phyloP scores from a whole-genome alignment of 2,329 filamentous ascomycete genomes.

The Fusarium sublunatum region DNA sequence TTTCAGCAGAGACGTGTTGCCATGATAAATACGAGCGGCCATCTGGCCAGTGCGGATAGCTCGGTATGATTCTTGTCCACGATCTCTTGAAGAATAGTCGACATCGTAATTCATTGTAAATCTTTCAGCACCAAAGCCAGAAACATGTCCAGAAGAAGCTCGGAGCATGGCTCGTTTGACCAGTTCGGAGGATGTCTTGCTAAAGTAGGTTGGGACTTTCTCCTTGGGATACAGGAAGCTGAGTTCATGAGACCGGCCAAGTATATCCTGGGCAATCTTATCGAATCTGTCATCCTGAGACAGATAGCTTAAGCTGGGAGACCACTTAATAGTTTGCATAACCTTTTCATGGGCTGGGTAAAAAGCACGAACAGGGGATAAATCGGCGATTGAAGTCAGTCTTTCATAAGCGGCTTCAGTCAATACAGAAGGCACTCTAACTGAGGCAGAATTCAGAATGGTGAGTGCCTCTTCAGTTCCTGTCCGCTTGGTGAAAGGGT shows the following conservation, averaged over 20 bases:
- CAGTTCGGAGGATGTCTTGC: neutral
- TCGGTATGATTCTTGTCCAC: neutral
- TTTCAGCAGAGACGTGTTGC: neutral
- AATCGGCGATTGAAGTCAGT: neutral
- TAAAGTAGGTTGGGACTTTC: rapidly evolving
- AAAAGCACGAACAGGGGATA: constrained; percentile 52
- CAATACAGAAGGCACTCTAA: constrained; percentile 50
- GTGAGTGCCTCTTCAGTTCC: constrained; percentile 66
- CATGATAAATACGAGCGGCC: neutral
- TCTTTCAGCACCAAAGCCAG: constrained; percentile 39
- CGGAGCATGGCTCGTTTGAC: constrained; percentile 31
- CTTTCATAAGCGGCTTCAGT: neutral
- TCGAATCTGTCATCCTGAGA: constrained; percentile 60
- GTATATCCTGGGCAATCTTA: neutral
- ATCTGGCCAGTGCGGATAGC: constrained; percentile 3
- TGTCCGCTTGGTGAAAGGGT: constrained; percentile 60
- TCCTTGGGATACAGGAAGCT: constrained; percentile 23
- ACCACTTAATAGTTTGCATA: constrained; percentile 64
- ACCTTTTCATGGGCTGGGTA: constrained; percentile 55
- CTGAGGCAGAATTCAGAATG: constrained; percentile 60
- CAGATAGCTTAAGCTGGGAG: constrained; percentile 50
- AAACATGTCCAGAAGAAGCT: constrained; percentile 16
- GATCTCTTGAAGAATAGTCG: constrained; percentile 22
- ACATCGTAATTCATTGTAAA: constrained; percentile 21
- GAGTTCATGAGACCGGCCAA: constrained; percentile 1